A percentile compares a stretch with the other conserved stretches of the same genome.
These are phyloP conservation scores for Fulvia fulva DNA, from an alignment of 2,329 filamentous ascomycete species.

Conservation along the genomic window DNA sequence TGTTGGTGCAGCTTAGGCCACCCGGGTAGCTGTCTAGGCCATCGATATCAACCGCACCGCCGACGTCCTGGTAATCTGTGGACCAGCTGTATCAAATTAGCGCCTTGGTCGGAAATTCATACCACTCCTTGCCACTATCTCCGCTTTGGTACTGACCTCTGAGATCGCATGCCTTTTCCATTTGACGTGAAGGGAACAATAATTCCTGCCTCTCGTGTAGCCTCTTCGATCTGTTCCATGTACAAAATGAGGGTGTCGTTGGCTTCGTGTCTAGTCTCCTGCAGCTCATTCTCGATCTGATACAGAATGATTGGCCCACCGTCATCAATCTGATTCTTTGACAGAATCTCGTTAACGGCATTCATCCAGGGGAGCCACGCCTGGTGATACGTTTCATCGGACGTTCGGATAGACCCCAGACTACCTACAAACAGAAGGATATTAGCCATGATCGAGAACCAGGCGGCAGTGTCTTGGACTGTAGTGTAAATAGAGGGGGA, in stretches of 20 bases:
- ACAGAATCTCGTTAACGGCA: conserved; percentile 49
- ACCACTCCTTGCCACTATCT: too few species aligned
- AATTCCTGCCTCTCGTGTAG: conserved; percentile 54
- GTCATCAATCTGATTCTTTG: conserved; percentile 54
- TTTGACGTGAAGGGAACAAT: conserved; percentile 57
- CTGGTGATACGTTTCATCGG: conserved; percentile 43
- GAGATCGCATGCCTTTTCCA: conserved; percentile 56
- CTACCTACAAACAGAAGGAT: too few species aligned
- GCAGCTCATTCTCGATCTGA: conserved; percentile 57
- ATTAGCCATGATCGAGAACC: too few species aligned
- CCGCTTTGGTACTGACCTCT: conserved; percentile 13
- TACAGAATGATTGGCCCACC: conserved; percentile 55
- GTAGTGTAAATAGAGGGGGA: too few species aligned
- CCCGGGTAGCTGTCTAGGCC: conserved; percentile 51
- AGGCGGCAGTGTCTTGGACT: too few species aligned
- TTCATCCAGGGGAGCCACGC: conserved; percentile 51
- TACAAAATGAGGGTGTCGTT: conserved; percentile 45
- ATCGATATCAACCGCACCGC: conserved; percentile 49
- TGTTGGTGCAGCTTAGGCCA: conserved; percentile 61
- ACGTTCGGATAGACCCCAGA: conserved; percentile 53
- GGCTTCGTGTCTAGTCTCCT: conserved; percentile 37
- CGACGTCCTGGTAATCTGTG: conserved; percentile 54
- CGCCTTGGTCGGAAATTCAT: background rate
- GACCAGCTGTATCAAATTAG: conserved; percentile 49
- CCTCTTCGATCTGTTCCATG: conserved; percentile 55